Evolutionary conservation across 768 basidiomycete genomes (phyloP).

Genomic region (Mycena amicta): DNA sequence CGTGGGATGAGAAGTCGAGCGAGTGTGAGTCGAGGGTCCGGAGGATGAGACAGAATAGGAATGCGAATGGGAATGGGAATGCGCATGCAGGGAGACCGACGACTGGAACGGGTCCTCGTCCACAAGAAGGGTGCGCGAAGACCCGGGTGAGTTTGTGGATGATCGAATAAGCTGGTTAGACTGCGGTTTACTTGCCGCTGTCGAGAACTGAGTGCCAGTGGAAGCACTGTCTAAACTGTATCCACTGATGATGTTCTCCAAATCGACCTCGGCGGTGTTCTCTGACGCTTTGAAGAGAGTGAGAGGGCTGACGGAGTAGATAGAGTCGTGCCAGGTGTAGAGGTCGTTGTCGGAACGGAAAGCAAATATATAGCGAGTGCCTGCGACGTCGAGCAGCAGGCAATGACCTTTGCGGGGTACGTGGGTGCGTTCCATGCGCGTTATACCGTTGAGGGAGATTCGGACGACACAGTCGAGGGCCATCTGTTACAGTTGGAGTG

Average conservation of each 20-base stretch:
- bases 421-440: conserved; percentile 16
- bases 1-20: not conserved
- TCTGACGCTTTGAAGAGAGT: conserved; percentile 14
- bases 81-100: not conserved
- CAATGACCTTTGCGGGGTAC: conserved; percentile 14
- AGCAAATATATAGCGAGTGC: conserved; percentile 5
- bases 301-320: conserved; percentile 16
- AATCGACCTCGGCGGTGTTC: conserved; percentile 8
- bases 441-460: conserved; percentile 15
- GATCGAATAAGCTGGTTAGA: not conserved
- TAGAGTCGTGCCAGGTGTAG: conserved; percentile 18
- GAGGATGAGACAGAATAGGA: not conserved
- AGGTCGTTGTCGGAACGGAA: conserved; percentile 12
- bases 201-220: not conserved
- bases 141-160: conserved; percentile 16
- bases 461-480: conserved; percentile 5
- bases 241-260: conserved; percentile 19
- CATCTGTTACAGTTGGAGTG: not conserved
- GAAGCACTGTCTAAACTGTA: conserved; percentile 1
- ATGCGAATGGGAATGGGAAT: not conserved
- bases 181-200: not conserved
- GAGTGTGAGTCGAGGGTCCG: not conserved
- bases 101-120: conserved; percentile 5
- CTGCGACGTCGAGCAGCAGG: conserved; percentile 10
- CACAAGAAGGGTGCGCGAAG: conserved; percentile 8